These are phyloP conservation scores for Podila clonocystis DNA, from an alignment of 192 early-diverging fungal genomes.

Conservation along the genomic window DNA sequence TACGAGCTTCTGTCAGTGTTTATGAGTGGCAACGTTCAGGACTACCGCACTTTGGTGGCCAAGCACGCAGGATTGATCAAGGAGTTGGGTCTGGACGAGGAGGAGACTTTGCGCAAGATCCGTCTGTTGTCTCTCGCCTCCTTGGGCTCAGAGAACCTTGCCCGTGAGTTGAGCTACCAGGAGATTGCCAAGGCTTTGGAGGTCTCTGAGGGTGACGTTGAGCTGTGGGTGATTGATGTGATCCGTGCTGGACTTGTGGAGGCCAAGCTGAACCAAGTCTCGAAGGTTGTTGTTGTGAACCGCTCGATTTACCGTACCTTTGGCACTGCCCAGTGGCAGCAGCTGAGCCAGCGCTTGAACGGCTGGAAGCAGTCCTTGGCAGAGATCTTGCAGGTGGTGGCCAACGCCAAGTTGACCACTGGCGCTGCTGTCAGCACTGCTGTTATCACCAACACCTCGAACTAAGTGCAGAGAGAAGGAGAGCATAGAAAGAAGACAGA, in stretches of 20 bases:
- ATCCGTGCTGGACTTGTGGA: constrained; percentile 93
- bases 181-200: constrained; percentile 80
- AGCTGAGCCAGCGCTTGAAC: constrained; percentile 70
- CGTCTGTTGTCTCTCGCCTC: constrained; percentile 85
- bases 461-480: constrained; percentile 5
- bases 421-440: constrained; percentile 49
- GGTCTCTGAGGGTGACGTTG: constrained; percentile 84
- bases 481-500: not conserved
- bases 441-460: constrained; percentile 36
- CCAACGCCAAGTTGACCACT: constrained; percentile 81
- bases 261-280: constrained; percentile 94
- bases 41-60: constrained; percentile 68
- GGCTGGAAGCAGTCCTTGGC: constrained; percentile 85
- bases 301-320: constrained; percentile 90
- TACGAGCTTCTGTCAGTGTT: constrained; percentile 79
- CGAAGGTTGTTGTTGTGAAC: constrained; percentile 80
- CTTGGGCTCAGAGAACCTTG: constrained; percentile 76
- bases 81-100: constrained; percentile 57
- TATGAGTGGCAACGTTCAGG: constrained; percentile 70
- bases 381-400: constrained; percentile 86
- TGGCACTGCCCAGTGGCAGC: constrained; percentile 83
- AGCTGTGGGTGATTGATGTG: constrained; percentile 95
- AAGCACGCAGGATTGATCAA: constrained; percentile 63
- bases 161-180: constrained; percentile 75
- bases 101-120: constrained; percentile 81